Conservation (phyloP, 441 rosid genomes). For the Aleurites moluccanus region DNA sequence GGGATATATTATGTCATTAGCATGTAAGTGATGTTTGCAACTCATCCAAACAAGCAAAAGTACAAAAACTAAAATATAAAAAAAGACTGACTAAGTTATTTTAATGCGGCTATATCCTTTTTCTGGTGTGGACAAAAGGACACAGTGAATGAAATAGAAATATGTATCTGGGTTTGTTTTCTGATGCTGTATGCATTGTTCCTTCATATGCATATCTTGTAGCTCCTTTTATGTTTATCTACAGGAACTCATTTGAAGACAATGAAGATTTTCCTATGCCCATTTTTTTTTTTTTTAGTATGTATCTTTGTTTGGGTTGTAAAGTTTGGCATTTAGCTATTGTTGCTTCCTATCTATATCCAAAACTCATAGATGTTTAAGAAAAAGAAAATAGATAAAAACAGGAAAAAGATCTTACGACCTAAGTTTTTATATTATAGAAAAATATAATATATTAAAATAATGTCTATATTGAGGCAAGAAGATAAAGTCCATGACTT, state of each 20-base stretch:
- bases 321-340: background rate
- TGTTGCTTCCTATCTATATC: background rate
- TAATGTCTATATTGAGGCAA: background rate
- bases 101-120: background rate
- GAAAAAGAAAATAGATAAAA: background rate
- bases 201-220: background rate
- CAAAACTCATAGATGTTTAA: background rate
- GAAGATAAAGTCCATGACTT: background rate
- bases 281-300: background rate
- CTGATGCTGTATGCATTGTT: background rate
- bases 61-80: background rate
- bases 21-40: background rate
- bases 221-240: background rate
- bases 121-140: background rate
- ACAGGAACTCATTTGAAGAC: background rate
- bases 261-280: background rate
- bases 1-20: too few species aligned
- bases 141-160: background rate
- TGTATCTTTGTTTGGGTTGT: background rate
- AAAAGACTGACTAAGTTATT: background rate
- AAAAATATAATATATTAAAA: too few species aligned
- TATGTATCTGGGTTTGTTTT: background rate
- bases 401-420: background rate
- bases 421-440: slow-evolving; percentile 6
- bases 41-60: background rate